Conservation (phyloP, 2,329 filamentous ascomycete species). For the Calonectria henricotiae region DNA sequence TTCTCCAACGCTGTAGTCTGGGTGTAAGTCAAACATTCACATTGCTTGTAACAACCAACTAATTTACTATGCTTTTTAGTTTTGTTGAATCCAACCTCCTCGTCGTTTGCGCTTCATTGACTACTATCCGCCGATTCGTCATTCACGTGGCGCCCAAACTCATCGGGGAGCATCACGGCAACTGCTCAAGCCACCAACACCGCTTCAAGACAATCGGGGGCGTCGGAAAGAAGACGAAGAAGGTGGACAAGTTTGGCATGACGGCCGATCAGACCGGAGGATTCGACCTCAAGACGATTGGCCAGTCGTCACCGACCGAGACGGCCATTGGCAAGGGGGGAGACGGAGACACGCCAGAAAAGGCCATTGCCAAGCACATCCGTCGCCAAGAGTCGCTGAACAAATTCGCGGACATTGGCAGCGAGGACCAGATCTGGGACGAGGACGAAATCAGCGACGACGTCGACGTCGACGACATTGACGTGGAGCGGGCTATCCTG, state of each 20-base stretch:
- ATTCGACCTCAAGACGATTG: constrained; percentile 49
- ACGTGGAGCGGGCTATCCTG: constrained; percentile 46
- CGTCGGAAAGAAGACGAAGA: constrained; percentile 34
- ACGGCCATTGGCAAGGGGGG: constrained; percentile 38
- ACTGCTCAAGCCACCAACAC: constrained; percentile 35
- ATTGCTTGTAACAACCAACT: neutral
- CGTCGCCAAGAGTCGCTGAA: constrained; percentile 48
- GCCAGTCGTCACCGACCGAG: constrained; percentile 44
- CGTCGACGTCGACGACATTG: constrained; percentile 44
- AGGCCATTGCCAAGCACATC: constrained; percentile 43
- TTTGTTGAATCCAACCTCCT: constrained; percentile 59
- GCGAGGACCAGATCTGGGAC: constrained; percentile 38
- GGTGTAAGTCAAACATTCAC: constrained; percentile 48
- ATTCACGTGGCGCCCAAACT: constrained; percentile 52
- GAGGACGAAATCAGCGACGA: constrained; percentile 39
- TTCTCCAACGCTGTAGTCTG: constrained; percentile 52
- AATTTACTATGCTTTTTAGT: constrained; percentile 42
- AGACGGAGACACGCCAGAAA: constrained; percentile 35
- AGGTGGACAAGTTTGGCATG: constrained; percentile 36
- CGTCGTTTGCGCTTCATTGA: constrained; percentile 58
- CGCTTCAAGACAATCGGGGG: constrained; percentile 39
- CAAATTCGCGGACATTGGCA: constrained; percentile 41
- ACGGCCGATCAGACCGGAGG: constrained; percentile 33
- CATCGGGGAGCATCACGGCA: constrained; percentile 43
- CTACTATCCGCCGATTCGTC: constrained; percentile 58